Evolutionary conservation across 768 basidiomycete species (phyloP).

Genomic region (Boletales sp.): DNA sequence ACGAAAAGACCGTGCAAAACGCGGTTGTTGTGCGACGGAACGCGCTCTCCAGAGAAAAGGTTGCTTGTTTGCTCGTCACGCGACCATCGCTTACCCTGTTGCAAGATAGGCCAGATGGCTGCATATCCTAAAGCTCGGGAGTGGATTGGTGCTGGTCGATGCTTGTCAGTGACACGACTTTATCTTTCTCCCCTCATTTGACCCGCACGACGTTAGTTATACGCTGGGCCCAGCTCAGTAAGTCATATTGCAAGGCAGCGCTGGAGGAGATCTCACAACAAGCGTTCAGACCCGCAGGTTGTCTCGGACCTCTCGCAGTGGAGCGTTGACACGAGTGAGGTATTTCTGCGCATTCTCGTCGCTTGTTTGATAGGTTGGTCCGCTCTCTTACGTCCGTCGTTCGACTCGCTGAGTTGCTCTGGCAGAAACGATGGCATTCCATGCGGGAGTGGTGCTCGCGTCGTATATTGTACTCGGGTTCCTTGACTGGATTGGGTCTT

Average conservation of each 20-base stretch:
- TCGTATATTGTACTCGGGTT: slow-evolving; percentile 50
- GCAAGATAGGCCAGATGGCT: slow-evolving; percentile 59
- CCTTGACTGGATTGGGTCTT: slow-evolving; percentile 34
- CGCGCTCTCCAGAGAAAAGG: slow-evolving; percentile 24
- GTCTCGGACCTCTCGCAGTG: slow-evolving; percentile 42
- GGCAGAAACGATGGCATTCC: slow-evolving; percentile 76
- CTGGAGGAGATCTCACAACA: neutral
- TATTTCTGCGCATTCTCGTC: slow-evolving; percentile 56
- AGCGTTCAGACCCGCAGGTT: slow-evolving; percentile 37
- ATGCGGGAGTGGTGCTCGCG: slow-evolving; percentile 57
- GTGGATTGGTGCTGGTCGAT: slow-evolving; percentile 58
- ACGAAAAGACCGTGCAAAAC: slow-evolving; percentile 1
- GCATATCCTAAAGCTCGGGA: slow-evolving; percentile 57
- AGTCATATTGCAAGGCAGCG: slow-evolving; percentile 8
- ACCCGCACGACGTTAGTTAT: slow-evolving; percentile 49
- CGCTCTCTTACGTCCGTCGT: neutral
- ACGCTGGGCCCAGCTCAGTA: slow-evolving; percentile 71
- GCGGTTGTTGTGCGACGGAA: neutral
- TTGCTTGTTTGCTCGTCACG: slow-evolving; percentile 7
- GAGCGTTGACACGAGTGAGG: slow-evolving; percentile 45
- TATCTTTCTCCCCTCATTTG: slow-evolving; percentile 1
- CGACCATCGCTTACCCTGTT: neutral
- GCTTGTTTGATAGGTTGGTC: slow-evolving; percentile 61
- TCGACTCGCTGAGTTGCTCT: neutral
- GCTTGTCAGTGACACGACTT: slow-evolving; percentile 52